Base-by-base conservation (phyloP, 805 yeast genomes). In the Yarrowia hollandica region DNA sequence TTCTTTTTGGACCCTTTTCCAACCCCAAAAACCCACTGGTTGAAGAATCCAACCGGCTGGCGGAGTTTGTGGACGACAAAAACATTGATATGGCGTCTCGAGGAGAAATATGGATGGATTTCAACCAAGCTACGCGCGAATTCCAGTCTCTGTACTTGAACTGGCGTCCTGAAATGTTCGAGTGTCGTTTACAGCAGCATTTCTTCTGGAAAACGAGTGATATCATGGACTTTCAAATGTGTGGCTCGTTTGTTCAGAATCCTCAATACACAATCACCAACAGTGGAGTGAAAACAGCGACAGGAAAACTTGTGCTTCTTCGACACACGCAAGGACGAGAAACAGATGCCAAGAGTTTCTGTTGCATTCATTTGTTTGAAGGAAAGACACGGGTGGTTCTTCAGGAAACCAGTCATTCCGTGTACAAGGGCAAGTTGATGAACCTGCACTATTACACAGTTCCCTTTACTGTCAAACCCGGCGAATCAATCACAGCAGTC, bases 121-220 rank as follows among this genome's bases (percentile, higher is more conserved):
- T 73, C 31, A 60, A 64, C 4, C 71, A 73, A 5, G 61, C 78
- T 1, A 66, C 68, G 22, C 65, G 71, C 19, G 69, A 71, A 22
- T 87, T 82, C 67, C 71, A 73, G 11, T 75, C 76, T 4, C 61
- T 87, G 2, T 89, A 88, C 67, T 60, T 88, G 35, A 87, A 84
- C 67, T 86, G 95, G 92, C 75, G 82, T 60, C 78, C 82, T 0
- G 25, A 48, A 0, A 63, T 66, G 5, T 74, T 73, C 33, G 23
- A 55, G 3, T 41, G 54, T 34, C 66, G 67, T 21, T 62, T 64
- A 1, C 44, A 59, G 3, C 58, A 67, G n/a, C 69, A 70, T 44
- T 74, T 72, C 61, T 62, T 61, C 8, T 60, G 64, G 46, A 69
- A 67, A 14, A 75, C 72, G 61, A 68, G 68, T 26, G 56, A 61